These are phyloP conservation scores for Tephrocybe sp. DNA, from an alignment of 768 basidiomycete species.

Conservation along the genomic window DNA sequence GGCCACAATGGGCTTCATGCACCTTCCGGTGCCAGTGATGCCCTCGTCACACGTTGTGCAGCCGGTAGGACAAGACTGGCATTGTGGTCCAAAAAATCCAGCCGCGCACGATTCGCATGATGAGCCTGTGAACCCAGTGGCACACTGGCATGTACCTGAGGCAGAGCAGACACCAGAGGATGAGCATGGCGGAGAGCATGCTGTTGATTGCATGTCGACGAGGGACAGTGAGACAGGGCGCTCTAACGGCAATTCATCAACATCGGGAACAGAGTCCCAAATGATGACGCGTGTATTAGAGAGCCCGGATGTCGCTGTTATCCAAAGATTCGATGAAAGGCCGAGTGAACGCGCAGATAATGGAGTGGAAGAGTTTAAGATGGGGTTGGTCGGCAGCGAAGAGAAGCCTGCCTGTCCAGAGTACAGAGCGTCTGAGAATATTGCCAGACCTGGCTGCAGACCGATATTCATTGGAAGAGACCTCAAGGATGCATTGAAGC, in stretches of 20 bases:
- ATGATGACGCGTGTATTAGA: slow-evolving; percentile 61
- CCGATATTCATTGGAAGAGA: slow-evolving; percentile 69
- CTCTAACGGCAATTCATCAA: slow-evolving; percentile 62
- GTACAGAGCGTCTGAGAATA: slow-evolving; percentile 64
- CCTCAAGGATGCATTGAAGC: slow-evolving; percentile 55
- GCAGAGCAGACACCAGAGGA: slow-evolving; percentile 70
- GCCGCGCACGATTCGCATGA: slow-evolving; percentile 77
- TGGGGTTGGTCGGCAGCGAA: slow-evolving; percentile 50
- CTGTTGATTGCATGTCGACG: slow-evolving; percentile 66
- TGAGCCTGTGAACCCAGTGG: slow-evolving; percentile 71
- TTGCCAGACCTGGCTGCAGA: slow-evolving; percentile 64
- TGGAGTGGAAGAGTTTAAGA: slow-evolving; percentile 46
- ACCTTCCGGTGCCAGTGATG: slow-evolving; percentile 73
- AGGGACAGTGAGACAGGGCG: slow-evolving; percentile 50
- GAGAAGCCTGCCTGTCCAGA: slow-evolving; percentile 65
- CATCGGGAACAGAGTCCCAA: slow-evolving; percentile 80
- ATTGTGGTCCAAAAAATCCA: slow-evolving; percentile 76
- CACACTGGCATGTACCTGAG: slow-evolving; percentile 71
- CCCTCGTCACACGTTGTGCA: slow-evolving; percentile 80
- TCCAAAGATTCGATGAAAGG: slow-evolving; percentile 72
- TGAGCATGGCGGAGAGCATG: slow-evolving; percentile 77
- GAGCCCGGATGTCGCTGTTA: slow-evolving; percentile 54
- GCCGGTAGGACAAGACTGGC: slow-evolving; percentile 66
- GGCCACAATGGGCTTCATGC: slow-evolving; percentile 49
- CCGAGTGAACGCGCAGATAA: slow-evolving; percentile 62